Base-by-base conservation (phyloP, 371 early-diverging fungal species). In the Encephalitozoon romaleae region DNA sequence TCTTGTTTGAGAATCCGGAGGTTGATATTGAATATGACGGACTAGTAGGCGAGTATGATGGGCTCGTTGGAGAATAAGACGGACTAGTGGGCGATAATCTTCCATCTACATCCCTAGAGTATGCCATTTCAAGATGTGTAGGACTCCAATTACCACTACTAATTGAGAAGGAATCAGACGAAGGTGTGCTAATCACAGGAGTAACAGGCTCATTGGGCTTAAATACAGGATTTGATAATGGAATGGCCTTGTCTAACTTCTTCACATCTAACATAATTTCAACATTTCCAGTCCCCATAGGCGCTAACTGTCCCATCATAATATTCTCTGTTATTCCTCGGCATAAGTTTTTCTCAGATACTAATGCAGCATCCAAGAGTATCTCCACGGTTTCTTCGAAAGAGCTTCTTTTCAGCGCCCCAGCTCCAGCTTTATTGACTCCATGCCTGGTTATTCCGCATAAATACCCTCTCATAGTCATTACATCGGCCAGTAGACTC, bases 371-470 rank as follows among this genome's bases (percentile, higher is more conserved):
- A 63, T 98, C 96, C 86, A 96, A 87, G 72, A 99, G 87, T 86
- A 98, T 91, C 86, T 99, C 98, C 0, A 96, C 98, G 0, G 99
- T 98, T 86, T 99, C 97, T 86, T 99, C 98, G 78, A 99, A 99
- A 4, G 98, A 94, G 82, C 93, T 92, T 52, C 97, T 88, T 89
- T 94, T 94, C 66, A 98, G 86, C 11, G 94, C 95, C 68, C 96
- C 93, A 2, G 93, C 90, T 77, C 94, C 94, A 21, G 51, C 52
- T 70, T 95, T 89, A 84, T 97, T 98, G 83, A 96, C 95, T 81
- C 98, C 98, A 82, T 98, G 98, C 70, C 98, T 90, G 15, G 98
- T 95, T 76, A 99, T 96, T 39, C 97, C 95, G 89, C 93, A 92
- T 72, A 97, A 81, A 71, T 88, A 86, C 63, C 98, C 99, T 42